phyloP scores from a whole-genome alignment of 257 asterid species.

The Salvia rosmarinus region DNA sequence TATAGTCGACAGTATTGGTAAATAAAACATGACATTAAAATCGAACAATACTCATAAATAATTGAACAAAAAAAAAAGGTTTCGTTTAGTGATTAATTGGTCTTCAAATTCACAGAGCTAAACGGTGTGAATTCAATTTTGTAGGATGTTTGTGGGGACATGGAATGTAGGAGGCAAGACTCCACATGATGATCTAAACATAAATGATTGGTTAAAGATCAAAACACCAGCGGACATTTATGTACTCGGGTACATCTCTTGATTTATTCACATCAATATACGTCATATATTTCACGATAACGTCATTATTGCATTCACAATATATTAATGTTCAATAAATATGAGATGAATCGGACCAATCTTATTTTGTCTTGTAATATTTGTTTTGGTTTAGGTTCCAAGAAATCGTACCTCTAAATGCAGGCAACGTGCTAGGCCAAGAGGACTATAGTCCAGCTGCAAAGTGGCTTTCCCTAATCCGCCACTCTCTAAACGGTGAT shows the following conservation, averaged over 20 bases:
- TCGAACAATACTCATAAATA: background rate
- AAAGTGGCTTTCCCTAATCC: conserved; percentile 71
- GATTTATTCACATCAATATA: background rate
- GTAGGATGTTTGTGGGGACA: conserved; percentile 85
- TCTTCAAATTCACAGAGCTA: background rate
- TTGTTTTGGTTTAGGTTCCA: conserved; percentile 58
- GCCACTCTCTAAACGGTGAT: conserved; percentile 51
- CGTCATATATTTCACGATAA: too few relatives aligned
- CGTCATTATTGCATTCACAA: background rate
- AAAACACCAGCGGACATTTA: conserved; percentile 65
- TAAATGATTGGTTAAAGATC: conserved; percentile 65
- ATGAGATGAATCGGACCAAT: background rate
- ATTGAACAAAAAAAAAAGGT: background rate
- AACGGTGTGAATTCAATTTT: background rate
- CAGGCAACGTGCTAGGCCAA: conserved; percentile 73
- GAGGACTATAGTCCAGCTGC: conserved; percentile 69
- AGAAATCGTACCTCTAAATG: conserved; percentile 83
- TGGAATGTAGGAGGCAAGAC: conserved; percentile 95
- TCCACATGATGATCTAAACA: conserved; percentile 57
- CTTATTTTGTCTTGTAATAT: background rate
- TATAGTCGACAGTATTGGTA: background rate
- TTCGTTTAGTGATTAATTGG: too few relatives aligned
- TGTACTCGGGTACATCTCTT: conserved; percentile 68
- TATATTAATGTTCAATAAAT: too few relatives aligned
- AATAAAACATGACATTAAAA: background rate